Evolutionary conservation across 495 filamentous ascomycete genomes (phyloP).

Genomic region (Tuber microsphaerosporum): DNA sequence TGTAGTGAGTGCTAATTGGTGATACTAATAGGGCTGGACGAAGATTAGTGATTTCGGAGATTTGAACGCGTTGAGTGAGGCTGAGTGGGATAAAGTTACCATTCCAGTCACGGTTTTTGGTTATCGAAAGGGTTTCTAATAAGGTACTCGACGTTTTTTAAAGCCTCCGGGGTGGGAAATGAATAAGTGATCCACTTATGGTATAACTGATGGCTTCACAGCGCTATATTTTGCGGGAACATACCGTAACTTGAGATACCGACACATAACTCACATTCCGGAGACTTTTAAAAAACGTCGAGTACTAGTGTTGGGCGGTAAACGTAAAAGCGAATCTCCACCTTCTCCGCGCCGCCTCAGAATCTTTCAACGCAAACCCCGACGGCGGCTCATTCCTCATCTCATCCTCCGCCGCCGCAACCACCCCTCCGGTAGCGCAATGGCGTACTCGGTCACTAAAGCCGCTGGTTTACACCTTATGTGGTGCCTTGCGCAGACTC

Average conservation of each 20-base stretch:
- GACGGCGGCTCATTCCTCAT: constrained; percentile 60
- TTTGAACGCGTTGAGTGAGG: background rate
- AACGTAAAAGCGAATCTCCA: constrained; percentile 62
- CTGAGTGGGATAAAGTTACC: background rate
- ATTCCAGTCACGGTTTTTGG: constrained; percentile 53
- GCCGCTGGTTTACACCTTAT: constrained; percentile 61
- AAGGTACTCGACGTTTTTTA: no score
- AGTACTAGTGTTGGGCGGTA: constrained; percentile 54
- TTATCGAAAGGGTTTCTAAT: constrained; percentile 52
- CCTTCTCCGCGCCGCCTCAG: constrained; percentile 54
- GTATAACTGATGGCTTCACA: no score
- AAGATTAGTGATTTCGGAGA: background rate
- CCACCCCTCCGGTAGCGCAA: constrained; percentile 46
- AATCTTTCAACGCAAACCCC: constrained; percentile 55
- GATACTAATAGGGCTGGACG: constrained; percentile 1
- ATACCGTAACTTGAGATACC: no score
- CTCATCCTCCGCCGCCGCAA: constrained; percentile 56
- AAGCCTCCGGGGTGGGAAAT: no score
- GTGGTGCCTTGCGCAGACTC: constrained; percentile 58
- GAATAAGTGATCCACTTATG: no score
- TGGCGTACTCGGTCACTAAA: constrained; percentile 61
- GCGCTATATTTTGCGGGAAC: no score
- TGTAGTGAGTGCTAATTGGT: background rate
- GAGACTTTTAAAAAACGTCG: no score
- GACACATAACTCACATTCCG: no score